Conservation (phyloP, 768 basidiomycete genomes). For the Xanthoconium stramineum region DNA sequence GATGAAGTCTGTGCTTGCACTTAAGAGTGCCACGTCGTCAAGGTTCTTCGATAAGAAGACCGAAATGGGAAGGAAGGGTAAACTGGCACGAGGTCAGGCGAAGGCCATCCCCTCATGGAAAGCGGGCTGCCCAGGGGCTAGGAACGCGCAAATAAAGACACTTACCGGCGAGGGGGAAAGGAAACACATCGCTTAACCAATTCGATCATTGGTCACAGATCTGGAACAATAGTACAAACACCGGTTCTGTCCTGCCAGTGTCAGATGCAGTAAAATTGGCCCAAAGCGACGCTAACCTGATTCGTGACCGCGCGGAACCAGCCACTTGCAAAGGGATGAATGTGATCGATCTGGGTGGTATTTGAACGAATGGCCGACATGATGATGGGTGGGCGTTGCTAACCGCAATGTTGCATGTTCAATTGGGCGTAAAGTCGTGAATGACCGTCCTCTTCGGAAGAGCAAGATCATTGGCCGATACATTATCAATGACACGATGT, state of each 20-base stretch:
- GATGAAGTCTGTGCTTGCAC: slow-evolving; percentile 19
- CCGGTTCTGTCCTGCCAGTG: slow-evolving; percentile 5
- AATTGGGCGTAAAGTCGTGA: slow-evolving; percentile 8
- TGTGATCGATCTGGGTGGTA: slow-evolving; percentile 6
- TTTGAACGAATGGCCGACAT: background rate
- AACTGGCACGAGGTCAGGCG: slow-evolving; percentile 29
- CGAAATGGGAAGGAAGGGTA: slow-evolving; percentile 26
- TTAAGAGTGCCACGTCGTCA: slow-evolving; percentile 28
- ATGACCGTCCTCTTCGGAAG: slow-evolving; percentile 14
- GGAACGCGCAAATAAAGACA: slow-evolving; percentile 17
- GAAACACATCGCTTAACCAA: slow-evolving; percentile 13
- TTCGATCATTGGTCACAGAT: slow-evolving; percentile 14
- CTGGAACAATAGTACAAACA: slow-evolving; percentile 3
- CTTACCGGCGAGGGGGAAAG: slow-evolving; percentile 10
- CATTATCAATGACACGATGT: slow-evolving; percentile 10
- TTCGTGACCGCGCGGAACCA: slow-evolving; percentile 1
- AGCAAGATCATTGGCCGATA: slow-evolving; percentile 17
- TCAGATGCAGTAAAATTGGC: slow-evolving; percentile 4
- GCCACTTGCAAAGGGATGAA: background rate
- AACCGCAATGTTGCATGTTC: slow-evolving; percentile 5
- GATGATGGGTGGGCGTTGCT: slow-evolving; percentile 7
- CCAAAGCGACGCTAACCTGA: background rate
- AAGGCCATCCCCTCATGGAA: slow-evolving; percentile 28
- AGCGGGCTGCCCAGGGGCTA: slow-evolving; percentile 13
- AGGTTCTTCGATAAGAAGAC: slow-evolving; percentile 25